phyloP scores from a whole-genome alignment of 169 alveolate species.

The Plasmodium cynomolgi region DNA sequence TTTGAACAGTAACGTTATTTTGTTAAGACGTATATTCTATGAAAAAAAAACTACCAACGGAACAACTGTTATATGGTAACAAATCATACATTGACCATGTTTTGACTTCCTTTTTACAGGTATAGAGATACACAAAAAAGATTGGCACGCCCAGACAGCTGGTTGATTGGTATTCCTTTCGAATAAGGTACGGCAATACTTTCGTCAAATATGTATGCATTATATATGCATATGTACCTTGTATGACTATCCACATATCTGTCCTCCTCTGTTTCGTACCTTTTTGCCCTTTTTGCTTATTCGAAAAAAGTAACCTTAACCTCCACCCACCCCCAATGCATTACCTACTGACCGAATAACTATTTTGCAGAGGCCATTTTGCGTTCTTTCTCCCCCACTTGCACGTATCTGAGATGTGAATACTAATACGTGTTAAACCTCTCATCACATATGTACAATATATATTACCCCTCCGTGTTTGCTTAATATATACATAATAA shows the following conservation, averaged over 20 bases:
- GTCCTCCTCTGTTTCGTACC: background rate
- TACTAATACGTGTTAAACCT: background rate
- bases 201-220: background rate
- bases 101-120: background rate
- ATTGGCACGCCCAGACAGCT: background rate
- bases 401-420: background rate
- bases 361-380: background rate
- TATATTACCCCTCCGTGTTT: background rate
- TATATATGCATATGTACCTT: background rate
- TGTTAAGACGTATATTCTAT: background rate
- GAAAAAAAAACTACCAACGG: background rate
- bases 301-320: background rate
- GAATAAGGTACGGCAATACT: background rate
- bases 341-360: background rate
- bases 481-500: background rate
- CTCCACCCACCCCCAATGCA: background rate
- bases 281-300: background rate
- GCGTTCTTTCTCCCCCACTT: background rate
- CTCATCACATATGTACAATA: background rate
- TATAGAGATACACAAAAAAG: background rate
- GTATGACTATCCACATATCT: background rate
- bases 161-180: background rate
- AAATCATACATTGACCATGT: background rate
- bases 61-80: background rate
- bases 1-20: background rate